These are phyloP conservation scores for Colletotrichum sp. DNA, from an alignment of 2,329 filamentous ascomycete genomes.

Conservation along the genomic window DNA sequence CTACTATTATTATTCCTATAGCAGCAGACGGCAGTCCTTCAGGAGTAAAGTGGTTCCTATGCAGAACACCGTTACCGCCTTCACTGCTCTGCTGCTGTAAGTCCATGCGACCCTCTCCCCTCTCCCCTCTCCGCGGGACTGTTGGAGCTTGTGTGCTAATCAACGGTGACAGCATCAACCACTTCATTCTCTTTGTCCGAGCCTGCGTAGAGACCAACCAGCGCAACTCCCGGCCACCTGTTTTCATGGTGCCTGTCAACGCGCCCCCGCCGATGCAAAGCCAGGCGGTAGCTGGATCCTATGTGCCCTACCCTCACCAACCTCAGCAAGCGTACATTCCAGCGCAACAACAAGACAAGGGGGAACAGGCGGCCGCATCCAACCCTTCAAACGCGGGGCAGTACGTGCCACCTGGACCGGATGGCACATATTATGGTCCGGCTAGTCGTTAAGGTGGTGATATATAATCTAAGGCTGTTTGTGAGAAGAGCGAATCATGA, in stretches of 20 bases:
- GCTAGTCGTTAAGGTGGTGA: neutral
- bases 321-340: neutral
- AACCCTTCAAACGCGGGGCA: neutral
- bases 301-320: neutral
- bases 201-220: constrained; percentile 43
- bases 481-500: neutral
- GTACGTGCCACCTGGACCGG: neutral
- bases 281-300: neutral
- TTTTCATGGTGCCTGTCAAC: constrained; percentile 6
- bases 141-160: neutral
- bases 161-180: constrained; percentile 23
- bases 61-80: constrained; percentile 23
- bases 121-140: neutral
- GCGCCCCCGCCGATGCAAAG: neutral
- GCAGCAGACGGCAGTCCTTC: neutral
- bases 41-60: neutral
- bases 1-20: neutral
- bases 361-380: neutral
- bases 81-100: constrained; percentile 21
- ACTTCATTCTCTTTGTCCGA: constrained; percentile 44
- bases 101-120: neutral
- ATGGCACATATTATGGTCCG: constrained; percentile 2
- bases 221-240: constrained; percentile 26
- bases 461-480: neutral
- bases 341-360: neutral